Conservation (phyloP, 2,329 filamentous ascomycete species). For the Dryadomyces quercivorus region DNA sequence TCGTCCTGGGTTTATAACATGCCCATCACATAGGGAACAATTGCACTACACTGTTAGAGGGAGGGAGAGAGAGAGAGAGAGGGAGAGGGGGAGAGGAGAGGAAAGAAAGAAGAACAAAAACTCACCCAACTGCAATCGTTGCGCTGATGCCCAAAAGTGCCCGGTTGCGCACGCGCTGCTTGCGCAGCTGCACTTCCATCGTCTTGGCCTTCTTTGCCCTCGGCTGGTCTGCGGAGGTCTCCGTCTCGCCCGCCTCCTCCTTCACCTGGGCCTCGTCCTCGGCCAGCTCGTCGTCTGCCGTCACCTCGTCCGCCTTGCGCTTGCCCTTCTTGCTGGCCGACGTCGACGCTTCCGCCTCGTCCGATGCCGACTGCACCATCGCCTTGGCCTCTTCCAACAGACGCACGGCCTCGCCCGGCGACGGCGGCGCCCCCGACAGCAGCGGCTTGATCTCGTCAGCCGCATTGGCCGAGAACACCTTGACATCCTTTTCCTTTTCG, state of each 20-base stretch:
- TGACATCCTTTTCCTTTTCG: slow-evolving; percentile 31
- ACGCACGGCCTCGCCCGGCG: slow-evolving; percentile 63
- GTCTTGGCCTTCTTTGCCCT: slow-evolving; percentile 64
- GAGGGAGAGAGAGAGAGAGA: slow-evolving; percentile 5
- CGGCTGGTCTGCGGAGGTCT: slow-evolving; percentile 9
- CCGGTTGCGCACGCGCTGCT: slow-evolving; percentile 75
- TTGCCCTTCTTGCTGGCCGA: slow-evolving; percentile 42
- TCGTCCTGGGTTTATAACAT: slow-evolving; percentile 11
- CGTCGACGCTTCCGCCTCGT: slow-evolving; percentile 27
- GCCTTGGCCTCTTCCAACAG: slow-evolving; percentile 80
- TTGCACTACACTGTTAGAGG: too few species aligned
- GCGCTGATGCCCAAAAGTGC: slow-evolving; percentile 78
- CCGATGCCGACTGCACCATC: slow-evolving; percentile 62
- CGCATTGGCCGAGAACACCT: slow-evolving; percentile 44
- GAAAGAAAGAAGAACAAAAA: slow-evolving; percentile 16
- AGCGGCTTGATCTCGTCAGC: slow-evolving; percentile 68
- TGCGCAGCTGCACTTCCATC: slow-evolving; percentile 70
- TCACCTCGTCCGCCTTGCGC: slow-evolving; percentile 63
- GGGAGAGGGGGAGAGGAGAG: background rate
- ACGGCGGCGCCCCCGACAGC: slow-evolving; percentile 51
- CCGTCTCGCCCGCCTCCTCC: slow-evolving; percentile 15
- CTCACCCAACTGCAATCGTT: slow-evolving; percentile 83
- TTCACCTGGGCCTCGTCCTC: slow-evolving; percentile 30
- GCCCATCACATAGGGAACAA: slow-evolving; percentile 16
- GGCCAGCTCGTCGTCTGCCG: slow-evolving; percentile 51